Conservation (phyloP, 1,139 yeast species). For the Geotrichum reessii region DNA sequence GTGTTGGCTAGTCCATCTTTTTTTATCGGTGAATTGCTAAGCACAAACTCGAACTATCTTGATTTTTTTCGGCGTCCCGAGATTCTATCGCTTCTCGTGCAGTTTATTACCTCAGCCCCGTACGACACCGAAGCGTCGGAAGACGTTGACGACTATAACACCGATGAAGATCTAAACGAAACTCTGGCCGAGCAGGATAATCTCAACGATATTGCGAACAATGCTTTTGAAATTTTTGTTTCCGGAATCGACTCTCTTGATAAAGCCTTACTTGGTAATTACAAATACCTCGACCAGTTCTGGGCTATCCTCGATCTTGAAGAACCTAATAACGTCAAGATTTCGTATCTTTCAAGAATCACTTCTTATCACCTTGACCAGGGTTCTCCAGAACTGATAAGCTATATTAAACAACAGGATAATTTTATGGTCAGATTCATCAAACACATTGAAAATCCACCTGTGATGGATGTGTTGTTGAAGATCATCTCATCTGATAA, state of each 20-base stretch:
- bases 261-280: conserved; percentile 80
- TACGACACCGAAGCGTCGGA: conserved; percentile 23
- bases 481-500: conserved; percentile 76
- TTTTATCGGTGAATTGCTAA: conserved; percentile 7
- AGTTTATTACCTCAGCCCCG: conserved; percentile 6
- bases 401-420: conserved; percentile 61
- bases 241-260: conserved; percentile 95
- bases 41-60: conserved; percentile 5
- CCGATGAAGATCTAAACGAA: conserved; percentile 21
- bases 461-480: conserved; percentile 74
- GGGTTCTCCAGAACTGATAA: conserved; percentile 78
- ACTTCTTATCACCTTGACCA: conserved; percentile 89
- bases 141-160: conserved; percentile 3
- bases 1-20: conserved; percentile 2
- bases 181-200: conserved; percentile 29
- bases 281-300: conserved; percentile 56
- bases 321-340: conserved; percentile 65
- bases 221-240: conserved; percentile 84
- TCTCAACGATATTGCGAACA: conserved; percentile 64
- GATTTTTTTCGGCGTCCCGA: neutral
- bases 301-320: conserved; percentile 73
- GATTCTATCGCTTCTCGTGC: neutral
- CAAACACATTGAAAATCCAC: conserved; percentile 77
- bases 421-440: conserved; percentile 62
- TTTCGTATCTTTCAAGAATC: conserved; percentile 88